Conservation (phyloP, 306 rosid genomes). For the Trifolium dubium region DNA sequence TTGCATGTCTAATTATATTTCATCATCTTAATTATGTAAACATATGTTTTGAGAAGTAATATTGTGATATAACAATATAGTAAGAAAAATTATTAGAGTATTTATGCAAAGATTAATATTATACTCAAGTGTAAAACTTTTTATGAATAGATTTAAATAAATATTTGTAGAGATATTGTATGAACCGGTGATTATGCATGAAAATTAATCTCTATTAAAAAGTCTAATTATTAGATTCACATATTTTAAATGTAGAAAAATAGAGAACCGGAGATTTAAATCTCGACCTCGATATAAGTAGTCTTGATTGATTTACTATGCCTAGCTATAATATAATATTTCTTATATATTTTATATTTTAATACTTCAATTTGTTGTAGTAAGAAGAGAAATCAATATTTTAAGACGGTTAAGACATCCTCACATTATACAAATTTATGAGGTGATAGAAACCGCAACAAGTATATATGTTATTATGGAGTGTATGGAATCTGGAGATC, state of each 20-base stretch:
- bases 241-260: too few species aligned
- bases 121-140: too few species aligned
- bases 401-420: conserved; percentile 87
- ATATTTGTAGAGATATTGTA: too few species aligned
- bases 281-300: too few species aligned
- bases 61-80: background rate
- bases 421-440: conserved; percentile 80
- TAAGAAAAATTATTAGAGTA: background rate
- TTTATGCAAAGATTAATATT: too few species aligned
- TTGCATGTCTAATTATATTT: too few species aligned
- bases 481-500: conserved; percentile 84
- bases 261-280: too few species aligned
- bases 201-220: too few species aligned
- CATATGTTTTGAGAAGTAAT: background rate
- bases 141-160: too few species aligned
- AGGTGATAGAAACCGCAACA: conserved; percentile 77
- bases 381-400: conserved; percentile 85
- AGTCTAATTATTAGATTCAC: too few species aligned
- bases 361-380: conserved; percentile 54
- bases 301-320: background rate
- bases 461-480: conserved; percentile 85
- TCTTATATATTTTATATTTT: background rate
- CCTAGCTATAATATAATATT: background rate
- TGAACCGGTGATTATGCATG: too few species aligned
- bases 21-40: too few species aligned